phyloP scores from a whole-genome alignment of 148 eudicot genomes.

The Arctostaphylos glauca region DNA sequence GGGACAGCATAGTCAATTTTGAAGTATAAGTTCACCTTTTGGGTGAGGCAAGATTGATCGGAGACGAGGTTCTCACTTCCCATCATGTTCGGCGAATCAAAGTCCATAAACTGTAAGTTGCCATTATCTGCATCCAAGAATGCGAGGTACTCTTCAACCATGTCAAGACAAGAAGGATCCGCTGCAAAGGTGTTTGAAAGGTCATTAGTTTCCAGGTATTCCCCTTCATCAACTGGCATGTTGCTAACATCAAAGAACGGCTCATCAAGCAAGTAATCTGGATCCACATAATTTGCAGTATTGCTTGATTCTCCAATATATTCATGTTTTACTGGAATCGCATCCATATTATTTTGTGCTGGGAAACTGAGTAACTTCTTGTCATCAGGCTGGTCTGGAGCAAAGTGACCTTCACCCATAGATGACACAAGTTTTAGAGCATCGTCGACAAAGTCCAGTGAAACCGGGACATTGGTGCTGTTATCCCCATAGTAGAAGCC shows the following conservation, averaged over 20 bases:
- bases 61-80: constrained; percentile 30
- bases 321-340: constrained; percentile 49
- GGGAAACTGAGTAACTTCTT: constrained; percentile 36
- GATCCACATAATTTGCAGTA: constrained; percentile 31
- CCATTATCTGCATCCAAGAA: constrained; percentile 46
- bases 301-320: constrained; percentile 47
- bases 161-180: constrained; percentile 40
- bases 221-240: constrained; percentile 37
- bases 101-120: constrained; percentile 33
- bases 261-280: constrained; percentile 51
- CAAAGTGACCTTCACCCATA: constrained; percentile 29
- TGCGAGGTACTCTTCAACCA: constrained; percentile 47
- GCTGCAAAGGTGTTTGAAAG: constrained; percentile 39
- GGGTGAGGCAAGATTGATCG: constrained; percentile 33
- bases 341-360: constrained; percentile 31
- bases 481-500: constrained; percentile 34
- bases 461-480: constrained; percentile 27
- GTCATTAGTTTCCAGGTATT: constrained; percentile 62
- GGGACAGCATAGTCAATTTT: background rate
- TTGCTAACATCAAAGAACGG: constrained; percentile 38
- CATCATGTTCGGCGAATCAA: constrained; percentile 36
- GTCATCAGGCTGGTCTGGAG: constrained; percentile 35
- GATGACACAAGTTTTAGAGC: constrained; percentile 24
- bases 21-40: constrained; percentile 44
- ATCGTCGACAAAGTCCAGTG: constrained; percentile 26